A percentile compares a stretch with the other conserved stretches of the same genome.
These are phyloP conservation scores for Aspergillus sclerotialis DNA, from an alignment of 2,329 filamentous ascomycete genomes.

Conservation along the genomic window DNA sequence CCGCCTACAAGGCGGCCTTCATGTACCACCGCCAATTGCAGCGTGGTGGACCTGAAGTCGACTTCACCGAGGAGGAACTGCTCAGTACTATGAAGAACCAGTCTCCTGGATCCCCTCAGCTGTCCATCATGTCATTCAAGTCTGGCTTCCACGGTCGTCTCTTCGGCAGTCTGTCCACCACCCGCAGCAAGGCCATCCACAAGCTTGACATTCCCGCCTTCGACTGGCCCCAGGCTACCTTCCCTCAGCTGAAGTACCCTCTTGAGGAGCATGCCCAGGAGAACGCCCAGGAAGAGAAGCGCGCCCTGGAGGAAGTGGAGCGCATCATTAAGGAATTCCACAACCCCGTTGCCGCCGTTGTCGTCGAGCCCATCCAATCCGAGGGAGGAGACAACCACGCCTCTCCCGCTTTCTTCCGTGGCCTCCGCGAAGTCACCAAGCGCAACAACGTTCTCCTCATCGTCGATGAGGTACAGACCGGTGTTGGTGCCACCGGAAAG, in stretches of 20 bases:
- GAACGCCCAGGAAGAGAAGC: slow-evolving; percentile 74
- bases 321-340: slow-evolving; percentile 71
- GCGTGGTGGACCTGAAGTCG: slow-evolving; percentile 68
- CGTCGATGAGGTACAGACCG: slow-evolving; percentile 91
- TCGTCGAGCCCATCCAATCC: slow-evolving; percentile 87
- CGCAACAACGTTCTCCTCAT: slow-evolving; percentile 66
- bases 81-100: slow-evolving; percentile 72
- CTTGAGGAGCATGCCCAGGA: slow-evolving; percentile 71
- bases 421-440: slow-evolving; percentile 70
- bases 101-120: slow-evolving; percentile 66
- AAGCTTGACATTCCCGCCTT: slow-evolving; percentile 93
- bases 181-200: slow-evolving; percentile 87
- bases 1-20: slow-evolving; percentile 91
- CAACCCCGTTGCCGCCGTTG: slow-evolving; percentile 70
- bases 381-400: slow-evolving; percentile 95
- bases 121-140: slow-evolving; percentile 86
- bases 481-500: slow-evolving; percentile 83
- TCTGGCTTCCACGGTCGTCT: slow-evolving; percentile 84
- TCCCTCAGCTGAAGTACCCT: slow-evolving; percentile 80
- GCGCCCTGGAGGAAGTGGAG: slow-evolving; percentile 77
- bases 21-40: slow-evolving; percentile 81
- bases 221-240: slow-evolving; percentile 87
- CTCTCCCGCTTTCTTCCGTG: slow-evolving; percentile 76
- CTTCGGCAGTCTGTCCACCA: slow-evolving; percentile 81
- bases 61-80: slow-evolving; percentile 74